These are phyloP conservation scores for Nemania serpens DNA, from an alignment of 2,329 filamentous ascomycete species.

Conservation along the genomic window DNA sequence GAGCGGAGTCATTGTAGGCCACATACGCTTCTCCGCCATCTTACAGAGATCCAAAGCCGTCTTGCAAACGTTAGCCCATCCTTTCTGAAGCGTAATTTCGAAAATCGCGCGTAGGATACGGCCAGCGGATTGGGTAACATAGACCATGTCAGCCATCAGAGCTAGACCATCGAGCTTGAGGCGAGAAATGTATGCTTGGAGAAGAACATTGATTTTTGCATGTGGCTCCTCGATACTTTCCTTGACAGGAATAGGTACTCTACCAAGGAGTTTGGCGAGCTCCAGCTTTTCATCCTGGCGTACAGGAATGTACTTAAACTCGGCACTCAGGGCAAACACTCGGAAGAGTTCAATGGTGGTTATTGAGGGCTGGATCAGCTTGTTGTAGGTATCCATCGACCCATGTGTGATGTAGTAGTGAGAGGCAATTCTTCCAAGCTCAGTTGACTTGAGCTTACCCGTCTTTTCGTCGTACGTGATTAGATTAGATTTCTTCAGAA, in stretches of 20 bases:
- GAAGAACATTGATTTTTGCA: slow-evolving; percentile 95
- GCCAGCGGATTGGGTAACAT: slow-evolving; percentile 96
- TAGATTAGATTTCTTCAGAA: slow-evolving; percentile 85
- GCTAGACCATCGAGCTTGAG: slow-evolving; percentile 93
- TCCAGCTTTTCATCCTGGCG: slow-evolving; percentile 97
- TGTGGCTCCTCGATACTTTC: slow-evolving; percentile 96
- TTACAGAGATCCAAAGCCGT: slow-evolving; percentile 94
- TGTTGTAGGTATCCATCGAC: slow-evolving; percentile 97
- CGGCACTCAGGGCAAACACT: slow-evolving; percentile 91
- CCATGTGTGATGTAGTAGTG: slow-evolving; percentile 98
- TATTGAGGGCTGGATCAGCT: slow-evolving; percentile 90
- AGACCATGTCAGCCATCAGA: slow-evolving; percentile 97
- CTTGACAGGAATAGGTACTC: slow-evolving; percentile 95
- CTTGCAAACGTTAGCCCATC: slow-evolving; percentile 92
- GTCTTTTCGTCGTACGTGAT: slow-evolving; percentile 96
- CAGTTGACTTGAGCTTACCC: slow-evolving; percentile 85
- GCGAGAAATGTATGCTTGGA: slow-evolving; percentile 95
- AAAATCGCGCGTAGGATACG: slow-evolving; percentile 95
- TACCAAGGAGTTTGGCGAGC: slow-evolving; percentile 84
- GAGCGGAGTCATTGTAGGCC: slow-evolving; percentile 96
- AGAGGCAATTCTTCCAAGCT: slow-evolving; percentile 92
- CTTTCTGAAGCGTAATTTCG: slow-evolving; percentile 96
- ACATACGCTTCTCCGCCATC: slow-evolving; percentile 99
- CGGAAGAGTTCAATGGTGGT: slow-evolving; percentile 95
- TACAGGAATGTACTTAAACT: slow-evolving; percentile 99